Evolutionary conservation across 805 yeast genomes (phyloP), one percentile per base, ranked within the genome.

Genomic region (Ogataea dorogensis): DNA sequence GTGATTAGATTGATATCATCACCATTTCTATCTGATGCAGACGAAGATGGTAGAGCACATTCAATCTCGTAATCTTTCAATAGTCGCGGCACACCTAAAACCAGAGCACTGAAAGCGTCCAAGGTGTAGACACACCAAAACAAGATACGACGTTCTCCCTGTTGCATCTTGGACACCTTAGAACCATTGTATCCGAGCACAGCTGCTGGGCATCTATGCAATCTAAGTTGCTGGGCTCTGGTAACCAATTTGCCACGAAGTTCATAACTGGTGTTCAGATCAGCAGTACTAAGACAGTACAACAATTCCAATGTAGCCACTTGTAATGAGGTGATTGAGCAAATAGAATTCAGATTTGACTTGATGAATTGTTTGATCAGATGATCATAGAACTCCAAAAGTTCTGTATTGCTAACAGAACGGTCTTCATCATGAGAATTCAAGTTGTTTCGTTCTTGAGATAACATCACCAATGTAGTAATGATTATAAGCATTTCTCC

Each of bases 201-300:
- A 0, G 91, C 91, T 4, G 89, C 79, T 7, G 95, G 95, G 58
- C 95, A 83, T 48, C 94, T 70, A 56, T 87, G 95, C 28, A 88
- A 65, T 49, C 96, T 74, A 35, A 88, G 64, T 49, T 87, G 93
- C 50, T 86, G 94, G 4, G 89, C 81, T 89, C 86, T 83, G 17
- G 87, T 79, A 9, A 82, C 76, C 6, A 82, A 79, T 47, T 79
- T 69, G 27, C 91, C 89, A 41, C 95, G 70, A 26, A 84, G 67
- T 35, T 81, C 82, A 63, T 86, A 87, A 42, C 87, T 71, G 1
- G 86, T 79, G 7, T 79, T 70, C 28, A 79, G 73, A 56, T 84
- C 88, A 13, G 95, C 94, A 5, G 75, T 74, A 24, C 80, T 79
- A 23, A 84, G 62, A 53, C 85, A 80, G 53, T 84, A 85, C 40